Evolutionary conservation across 192 early-diverging fungal genomes (phyloP), one percentile per base, ranked within the genome.

Genomic region (Geranomyces michiganensis): DNA sequence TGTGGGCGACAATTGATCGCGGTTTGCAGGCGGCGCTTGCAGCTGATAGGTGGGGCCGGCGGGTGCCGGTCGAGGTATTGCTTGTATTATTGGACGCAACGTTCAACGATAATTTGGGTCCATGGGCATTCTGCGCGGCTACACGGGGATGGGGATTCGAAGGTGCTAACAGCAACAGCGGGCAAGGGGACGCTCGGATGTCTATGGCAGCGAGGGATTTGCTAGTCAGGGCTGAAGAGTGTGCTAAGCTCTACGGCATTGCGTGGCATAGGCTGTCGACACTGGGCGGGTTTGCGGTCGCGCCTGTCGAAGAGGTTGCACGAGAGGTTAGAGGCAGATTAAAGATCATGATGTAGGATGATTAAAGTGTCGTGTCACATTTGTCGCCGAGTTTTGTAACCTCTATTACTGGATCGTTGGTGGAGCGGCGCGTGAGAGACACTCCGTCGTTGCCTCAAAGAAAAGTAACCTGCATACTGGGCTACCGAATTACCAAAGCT

Each of bases 81-180:
- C 45, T 74, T 9, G 73, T 74, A 6, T 24, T 74, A 36, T 47
- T 74, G 31, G 73, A 74, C 41, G 73, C 65, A 14, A 24, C 66
- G 22, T 74, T 74, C 73, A 74, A 74, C 36, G 66, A 74, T 29
- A 65, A 65, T 26, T 26, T 68, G 22, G 73, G 73, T 9, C 73
- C 73, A 4, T 74, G 66, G 65, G 59, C 59, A 27, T 36, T 19
- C 27, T 58, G 53, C 49, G 19, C n/a, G 3, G 22, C 36, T 1
- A 32, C 29, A 1, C 49, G 44, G 43, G 70, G 61, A 24, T 67
- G 65, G 65, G 26, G 67, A 10, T 36, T 21, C 13, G 31, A 55
- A 14, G 66, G 58, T 0, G 64, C 26, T 33, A 27, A 56, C n/a
- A 26, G 29, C 8, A 29, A 8, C 8, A 29, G 58, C 17, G 24